Evolutionary conservation across 2,329 filamentous ascomycete species (phyloP).

Genomic region (Ceratocystiopsis sp.): DNA sequence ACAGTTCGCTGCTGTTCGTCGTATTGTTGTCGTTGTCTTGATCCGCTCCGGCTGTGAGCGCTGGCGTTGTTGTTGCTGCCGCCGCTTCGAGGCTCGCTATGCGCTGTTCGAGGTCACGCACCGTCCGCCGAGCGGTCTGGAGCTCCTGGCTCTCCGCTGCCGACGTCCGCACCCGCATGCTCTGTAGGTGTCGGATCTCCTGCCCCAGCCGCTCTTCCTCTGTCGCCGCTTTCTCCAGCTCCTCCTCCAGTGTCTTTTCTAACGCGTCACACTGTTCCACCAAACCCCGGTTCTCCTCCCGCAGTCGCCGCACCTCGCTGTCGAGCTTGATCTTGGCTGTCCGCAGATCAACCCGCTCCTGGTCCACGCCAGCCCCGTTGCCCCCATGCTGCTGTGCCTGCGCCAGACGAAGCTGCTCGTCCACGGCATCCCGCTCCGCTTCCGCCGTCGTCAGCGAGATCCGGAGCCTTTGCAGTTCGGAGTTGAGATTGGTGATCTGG

Average conservation of each 20-base stretch:
- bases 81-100: slow-evolving; percentile 35
- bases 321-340: slow-evolving; percentile 52
- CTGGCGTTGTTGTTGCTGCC: slow-evolving; percentile 7
- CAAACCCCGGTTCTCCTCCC: slow-evolving; percentile 44
- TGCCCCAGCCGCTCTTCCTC: slow-evolving; percentile 46
- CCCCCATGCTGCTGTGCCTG: slow-evolving; percentile 36
- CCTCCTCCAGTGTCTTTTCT: slow-evolving; percentile 46
- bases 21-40: slow-evolving; percentile 11
- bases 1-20: slow-evolving; percentile 32
- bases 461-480: slow-evolving; percentile 42
- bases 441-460: slow-evolving; percentile 39
- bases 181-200: slow-evolving; percentile 35
- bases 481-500: slow-evolving; percentile 38
- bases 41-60: no score
- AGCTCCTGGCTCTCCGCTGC: slow-evolving; percentile 34
- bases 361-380: slow-evolving; percentile 44
- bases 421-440: slow-evolving; percentile 50
- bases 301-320: slow-evolving; percentile 45
- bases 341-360: slow-evolving; percentile 51
- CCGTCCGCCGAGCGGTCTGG: slow-evolving; percentile 41
- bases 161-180: slow-evolving; percentile 23
- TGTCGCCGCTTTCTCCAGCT: slow-evolving; percentile 47
- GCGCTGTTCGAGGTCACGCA: slow-evolving; percentile 46
- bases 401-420: slow-evolving; percentile 39
- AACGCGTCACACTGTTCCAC: slow-evolving; percentile 38